Evolutionary conservation across 1,284 basidiomycete genomes (phyloP).

Genomic region (Flammula alnicola): DNA sequence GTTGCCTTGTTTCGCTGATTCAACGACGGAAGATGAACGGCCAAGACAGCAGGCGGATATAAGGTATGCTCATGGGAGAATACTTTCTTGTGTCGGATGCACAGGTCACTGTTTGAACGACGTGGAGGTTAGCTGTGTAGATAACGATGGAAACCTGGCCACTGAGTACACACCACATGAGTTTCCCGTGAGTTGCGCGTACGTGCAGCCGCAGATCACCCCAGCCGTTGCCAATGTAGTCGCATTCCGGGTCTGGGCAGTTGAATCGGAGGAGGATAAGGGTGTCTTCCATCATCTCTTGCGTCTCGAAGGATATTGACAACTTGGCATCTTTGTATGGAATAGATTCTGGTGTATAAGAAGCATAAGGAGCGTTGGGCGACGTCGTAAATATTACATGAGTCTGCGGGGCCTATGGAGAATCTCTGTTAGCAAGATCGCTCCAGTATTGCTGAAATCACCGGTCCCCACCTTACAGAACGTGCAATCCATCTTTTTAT

Average conservation of each 20-base stretch:
- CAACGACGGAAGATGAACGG: slow-evolving; percentile 81
- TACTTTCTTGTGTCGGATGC: slow-evolving; percentile 90
- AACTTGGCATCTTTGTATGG: slow-evolving; percentile 80
- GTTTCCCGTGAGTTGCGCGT: slow-evolving; percentile 73
- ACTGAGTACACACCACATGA: slow-evolving; percentile 76
- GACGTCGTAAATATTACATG: slow-evolving; percentile 85
- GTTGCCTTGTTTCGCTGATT: slow-evolving; percentile 29
- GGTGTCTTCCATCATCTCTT: slow-evolving; percentile 95
- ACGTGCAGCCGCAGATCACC: slow-evolving; percentile 85
- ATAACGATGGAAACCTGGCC: slow-evolving; percentile 1
- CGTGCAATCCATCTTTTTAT: slow-evolving; percentile 93
- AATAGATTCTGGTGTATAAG: slow-evolving; percentile 61
- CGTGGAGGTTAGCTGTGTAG: slow-evolving; percentile 1
- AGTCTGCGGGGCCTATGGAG: slow-evolving; percentile 75
- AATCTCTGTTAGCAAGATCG: too few relatives aligned
- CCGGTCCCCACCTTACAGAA: slow-evolving; percentile 99
- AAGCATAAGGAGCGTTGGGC: slow-evolving; percentile 64
- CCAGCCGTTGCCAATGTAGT: slow-evolving; percentile 88
- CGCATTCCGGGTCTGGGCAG: slow-evolving; percentile 82
- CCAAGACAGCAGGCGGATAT: slow-evolving; percentile 70
- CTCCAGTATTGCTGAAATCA: too few relatives aligned
- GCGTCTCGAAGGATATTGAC: slow-evolving; percentile 85
- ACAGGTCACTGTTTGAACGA: slow-evolving; percentile 72
- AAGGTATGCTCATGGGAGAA: slow-evolving; percentile 95
- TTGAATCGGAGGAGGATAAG: slow-evolving; percentile 91